Evolutionary conservation across 495 filamentous ascomycete genomes (phyloP).

Genomic region (Chaetomidium leptoderma): DNA sequence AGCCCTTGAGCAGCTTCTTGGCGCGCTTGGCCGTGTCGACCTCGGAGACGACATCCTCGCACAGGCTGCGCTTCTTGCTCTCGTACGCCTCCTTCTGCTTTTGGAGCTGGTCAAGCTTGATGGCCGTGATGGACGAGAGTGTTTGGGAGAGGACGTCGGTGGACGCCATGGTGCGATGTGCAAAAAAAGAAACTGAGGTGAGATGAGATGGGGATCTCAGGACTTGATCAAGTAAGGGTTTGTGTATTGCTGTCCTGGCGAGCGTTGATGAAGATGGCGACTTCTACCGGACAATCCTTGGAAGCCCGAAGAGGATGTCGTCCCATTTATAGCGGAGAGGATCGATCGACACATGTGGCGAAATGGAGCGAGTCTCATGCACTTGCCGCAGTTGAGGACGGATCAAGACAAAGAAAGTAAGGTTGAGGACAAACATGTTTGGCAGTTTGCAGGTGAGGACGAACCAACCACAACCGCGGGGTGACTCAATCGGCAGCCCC

Average conservation of each 20-base stretch:
- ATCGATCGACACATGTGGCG: neutral
- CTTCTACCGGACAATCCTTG: neutral
- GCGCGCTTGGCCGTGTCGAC: constrained; percentile 30
- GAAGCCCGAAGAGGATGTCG: neutral
- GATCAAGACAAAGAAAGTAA: neutral
- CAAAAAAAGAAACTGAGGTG: neutral
- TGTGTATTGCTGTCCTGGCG: neutral
- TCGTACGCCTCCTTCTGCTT: constrained; percentile 55
- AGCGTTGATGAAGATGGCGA: no score
- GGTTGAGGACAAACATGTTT: constrained; percentile 1
- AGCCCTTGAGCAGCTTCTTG: constrained; percentile 26
- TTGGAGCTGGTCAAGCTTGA: constrained; percentile 58
- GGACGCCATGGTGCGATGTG: constrained; percentile 26
- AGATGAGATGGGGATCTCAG: neutral
- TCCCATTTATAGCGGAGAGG: constrained; percentile 4
- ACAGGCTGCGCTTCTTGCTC: constrained; percentile 31
- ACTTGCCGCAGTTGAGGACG: neutral
- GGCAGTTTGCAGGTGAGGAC: neutral
- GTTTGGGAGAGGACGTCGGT: constrained; percentile 51
- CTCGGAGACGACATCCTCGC: constrained; percentile 30
- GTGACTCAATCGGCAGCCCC: neutral
- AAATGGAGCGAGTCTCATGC: neutral
- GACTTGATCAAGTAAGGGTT: neutral
- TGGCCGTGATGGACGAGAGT: constrained; percentile 60
- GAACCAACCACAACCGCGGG: neutral